Conservation (phyloP, 2,329 filamentous ascomycete genomes). For the Penicillium sp. region DNA sequence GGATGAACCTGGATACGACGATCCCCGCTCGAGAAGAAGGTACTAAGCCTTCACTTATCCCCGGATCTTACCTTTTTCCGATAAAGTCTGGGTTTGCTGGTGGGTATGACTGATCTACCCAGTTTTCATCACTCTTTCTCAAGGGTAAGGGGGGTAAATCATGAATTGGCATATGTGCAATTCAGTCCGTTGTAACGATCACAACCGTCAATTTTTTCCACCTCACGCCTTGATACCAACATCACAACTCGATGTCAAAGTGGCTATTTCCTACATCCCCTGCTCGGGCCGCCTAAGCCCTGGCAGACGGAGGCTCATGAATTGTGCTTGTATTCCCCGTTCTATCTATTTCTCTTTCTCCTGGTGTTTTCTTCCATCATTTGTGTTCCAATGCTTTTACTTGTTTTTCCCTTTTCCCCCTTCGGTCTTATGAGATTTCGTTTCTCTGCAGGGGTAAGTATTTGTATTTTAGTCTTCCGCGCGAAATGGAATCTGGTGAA, state of each 20-base stretch:
- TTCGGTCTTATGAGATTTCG: slow-evolving; percentile 20
- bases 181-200: slow-evolving; percentile 30
- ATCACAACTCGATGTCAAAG: background rate
- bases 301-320: slow-evolving; percentile 8
- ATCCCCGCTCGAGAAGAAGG: slow-evolving; percentile 61
- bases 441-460: slow-evolving; percentile 39
- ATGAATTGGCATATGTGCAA: slow-evolving; percentile 12
- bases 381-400: slow-evolving; percentile 23
- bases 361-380: slow-evolving; percentile 25
- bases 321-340: slow-evolving; percentile 21
- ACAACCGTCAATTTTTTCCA: slow-evolving; percentile 3
- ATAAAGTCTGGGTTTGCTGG: slow-evolving; percentile 38
- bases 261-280: background rate
- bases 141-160: slow-evolving; percentile 39
- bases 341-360: slow-evolving; percentile 24
- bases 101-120: slow-evolving; percentile 42
- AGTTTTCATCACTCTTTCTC: slow-evolving; percentile 24
- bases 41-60: slow-evolving; percentile 45
- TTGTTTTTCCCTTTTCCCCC: slow-evolving; percentile 30
- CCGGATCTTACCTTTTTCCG: slow-evolving; percentile 16
- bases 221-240: background rate
- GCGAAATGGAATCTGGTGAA: slow-evolving; percentile 16
- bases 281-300: background rate
- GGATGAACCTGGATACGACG: slow-evolving; percentile 70
- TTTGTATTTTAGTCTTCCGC: slow-evolving; percentile 39